phyloP scores from a whole-genome alignment of 768 basidiomycete genomes.

The Serpula lacrymans region DNA sequence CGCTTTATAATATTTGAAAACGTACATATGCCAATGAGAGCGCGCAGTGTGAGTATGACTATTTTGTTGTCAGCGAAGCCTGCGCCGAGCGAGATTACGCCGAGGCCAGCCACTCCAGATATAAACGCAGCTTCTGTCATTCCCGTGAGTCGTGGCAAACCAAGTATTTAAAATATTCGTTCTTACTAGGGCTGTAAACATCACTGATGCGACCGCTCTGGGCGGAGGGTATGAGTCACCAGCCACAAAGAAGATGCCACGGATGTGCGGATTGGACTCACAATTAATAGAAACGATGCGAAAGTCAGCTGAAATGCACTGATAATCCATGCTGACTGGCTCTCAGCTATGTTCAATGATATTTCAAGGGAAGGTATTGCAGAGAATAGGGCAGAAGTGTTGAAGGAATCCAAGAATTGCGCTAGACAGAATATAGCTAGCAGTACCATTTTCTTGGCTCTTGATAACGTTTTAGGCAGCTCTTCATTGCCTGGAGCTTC shows the following conservation, averaged over 20 bases:
- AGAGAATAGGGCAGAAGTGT: slow-evolving; percentile 28
- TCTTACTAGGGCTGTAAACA: not conserved
- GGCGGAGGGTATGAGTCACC: too few relatives aligned
- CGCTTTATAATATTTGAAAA: not conserved
- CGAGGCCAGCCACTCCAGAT: slow-evolving; percentile 37
- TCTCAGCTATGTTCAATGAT: slow-evolving; percentile 20
- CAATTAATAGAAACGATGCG: slow-evolving; percentile 33
- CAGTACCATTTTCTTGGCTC: slow-evolving; percentile 18
- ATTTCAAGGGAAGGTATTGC: slow-evolving; percentile 26
- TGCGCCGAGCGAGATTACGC: slow-evolving; percentile 40
- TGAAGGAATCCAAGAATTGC: slow-evolving; percentile 36
- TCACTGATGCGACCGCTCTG: not conserved
- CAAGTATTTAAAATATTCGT: too few relatives aligned
- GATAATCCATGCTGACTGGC: slow-evolving; percentile 32
- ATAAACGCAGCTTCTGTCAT: slow-evolving; percentile 40
- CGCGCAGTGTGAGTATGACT: slow-evolving; percentile 47
- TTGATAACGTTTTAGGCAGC: slow-evolving; percentile 5
- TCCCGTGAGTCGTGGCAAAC: not conserved
- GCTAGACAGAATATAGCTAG: slow-evolving; percentile 31
- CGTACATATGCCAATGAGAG: slow-evolving; percentile 45
- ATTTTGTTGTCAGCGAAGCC: slow-evolving; percentile 47
- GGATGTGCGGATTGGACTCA: slow-evolving; percentile 14
- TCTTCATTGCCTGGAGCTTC: not conserved
- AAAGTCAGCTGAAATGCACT: slow-evolving; percentile 40
- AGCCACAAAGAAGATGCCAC: not conserved